A percentile compares a stretch with the other conserved stretches of the same genome.
phyloP scores from a whole-genome alignment of 23 red algal species.

The Gracilaria vermiculophylla region DNA sequence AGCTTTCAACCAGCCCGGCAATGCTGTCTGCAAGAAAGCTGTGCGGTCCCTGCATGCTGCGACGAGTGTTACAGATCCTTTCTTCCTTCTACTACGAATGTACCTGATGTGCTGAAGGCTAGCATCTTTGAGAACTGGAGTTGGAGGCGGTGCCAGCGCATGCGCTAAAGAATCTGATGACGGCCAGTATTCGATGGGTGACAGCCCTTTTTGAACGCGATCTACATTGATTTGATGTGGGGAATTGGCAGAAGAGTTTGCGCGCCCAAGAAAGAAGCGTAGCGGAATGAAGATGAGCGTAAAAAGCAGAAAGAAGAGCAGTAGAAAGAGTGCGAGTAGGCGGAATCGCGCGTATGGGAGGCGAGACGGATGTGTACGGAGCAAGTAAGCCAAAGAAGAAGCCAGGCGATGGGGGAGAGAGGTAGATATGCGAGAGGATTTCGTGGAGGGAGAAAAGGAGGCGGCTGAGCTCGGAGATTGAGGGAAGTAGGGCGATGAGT shows the following conservation, averaged over 20 bases:
- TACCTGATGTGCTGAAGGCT: constrained; percentile 1
- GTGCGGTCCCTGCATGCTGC: constrained; percentile 62
- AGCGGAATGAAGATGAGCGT: constrained; percentile 28
- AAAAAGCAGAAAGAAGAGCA: constrained; percentile 48
- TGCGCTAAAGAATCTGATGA: constrained; percentile 23
- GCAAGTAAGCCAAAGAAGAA: not conserved
- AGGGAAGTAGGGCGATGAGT: constrained; percentile 26
- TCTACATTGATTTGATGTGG: constrained; percentile 21
- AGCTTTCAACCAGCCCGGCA: constrained; percentile 42
- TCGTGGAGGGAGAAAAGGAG: not conserved
- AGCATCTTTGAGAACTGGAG: constrained; percentile 13
- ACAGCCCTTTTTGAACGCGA: constrained; percentile 15
- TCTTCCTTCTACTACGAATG: constrained; percentile 19
- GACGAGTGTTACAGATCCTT: constrained; percentile 36
- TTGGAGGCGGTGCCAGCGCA: not conserved
- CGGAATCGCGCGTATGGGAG: not conserved
- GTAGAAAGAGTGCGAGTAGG: not conserved
- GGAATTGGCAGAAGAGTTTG: not conserved
- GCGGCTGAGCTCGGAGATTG: not conserved
- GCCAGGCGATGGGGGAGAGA: constrained; percentile 19
- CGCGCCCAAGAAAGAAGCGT: constrained; percentile 22
- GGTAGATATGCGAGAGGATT: not conserved
- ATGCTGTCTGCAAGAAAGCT: constrained; percentile 57
- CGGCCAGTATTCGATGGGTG: constrained; percentile 40
- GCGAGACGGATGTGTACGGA: not conserved